Evolutionary conservation across 2,329 filamentous ascomycete genomes (phyloP).

Genomic region (Aotearoamyces nothofagi): DNA sequence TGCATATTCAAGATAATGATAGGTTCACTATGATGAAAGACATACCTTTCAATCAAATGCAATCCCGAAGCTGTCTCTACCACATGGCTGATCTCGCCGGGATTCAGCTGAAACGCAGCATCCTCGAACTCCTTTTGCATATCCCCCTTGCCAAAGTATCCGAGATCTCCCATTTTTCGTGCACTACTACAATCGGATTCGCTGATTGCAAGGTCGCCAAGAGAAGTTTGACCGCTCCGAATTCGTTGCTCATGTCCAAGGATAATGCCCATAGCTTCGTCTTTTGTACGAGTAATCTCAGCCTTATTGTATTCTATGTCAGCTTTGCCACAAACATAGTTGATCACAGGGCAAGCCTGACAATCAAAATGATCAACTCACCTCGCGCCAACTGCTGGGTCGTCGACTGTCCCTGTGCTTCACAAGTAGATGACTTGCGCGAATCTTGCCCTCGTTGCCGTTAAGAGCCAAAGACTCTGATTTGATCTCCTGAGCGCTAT

Average conservation of each 20-base stretch:
- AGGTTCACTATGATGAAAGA: too few relatives aligned
- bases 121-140: slow-evolving; percentile 99
- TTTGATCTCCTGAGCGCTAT: slow-evolving; percentile 42
- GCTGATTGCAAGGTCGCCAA: slow-evolving; percentile 72
- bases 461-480: slow-evolving; percentile 19
- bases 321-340: slow-evolving; percentile 3
- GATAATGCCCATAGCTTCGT: slow-evolving; percentile 71
- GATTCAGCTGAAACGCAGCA: slow-evolving; percentile 77
- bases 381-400: slow-evolving; percentile 84
- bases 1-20: too few relatives aligned
- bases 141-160: slow-evolving; percentile 84
- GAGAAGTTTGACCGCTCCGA: slow-evolving; percentile 45
- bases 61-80: slow-evolving; percentile 89
- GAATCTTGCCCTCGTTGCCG: slow-evolving; percentile 57
- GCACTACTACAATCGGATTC: slow-evolving; percentile 96
- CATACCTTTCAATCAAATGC: slow-evolving; percentile 84
- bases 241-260: slow-evolving; percentile 63
- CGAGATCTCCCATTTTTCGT: slow-evolving; percentile 84
- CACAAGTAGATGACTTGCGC: slow-evolving; percentile 80
- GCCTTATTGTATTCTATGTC: slow-evolving; percentile 26
- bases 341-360: too few relatives aligned
- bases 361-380: too few relatives aligned
- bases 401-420: slow-evolving; percentile 84
- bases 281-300: slow-evolving; percentile 75
- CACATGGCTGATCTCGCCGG: slow-evolving; percentile 72